These are phyloP conservation scores for Penicillium silybi DNA, from an alignment of 495 filamentous ascomycete genomes.

Conservation along the genomic window DNA sequence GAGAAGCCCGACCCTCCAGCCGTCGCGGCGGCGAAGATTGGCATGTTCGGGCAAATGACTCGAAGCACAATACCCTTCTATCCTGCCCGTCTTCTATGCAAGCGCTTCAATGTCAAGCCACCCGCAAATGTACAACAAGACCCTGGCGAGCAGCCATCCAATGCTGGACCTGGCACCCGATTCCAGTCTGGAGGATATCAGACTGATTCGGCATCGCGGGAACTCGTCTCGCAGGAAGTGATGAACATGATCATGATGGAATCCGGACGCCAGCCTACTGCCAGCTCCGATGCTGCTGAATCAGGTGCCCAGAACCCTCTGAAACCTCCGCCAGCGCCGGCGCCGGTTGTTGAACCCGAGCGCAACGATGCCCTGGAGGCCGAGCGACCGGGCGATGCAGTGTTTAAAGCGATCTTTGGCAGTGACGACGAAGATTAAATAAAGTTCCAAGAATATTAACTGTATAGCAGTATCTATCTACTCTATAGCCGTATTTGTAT, in stretches of 20 bases:
- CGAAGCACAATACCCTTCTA: slow-evolving; percentile 67
- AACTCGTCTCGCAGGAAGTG: slow-evolving; percentile 39
- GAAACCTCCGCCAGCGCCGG: slow-evolving; percentile 10
- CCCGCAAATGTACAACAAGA: slow-evolving; percentile 68
- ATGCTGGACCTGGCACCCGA: slow-evolving; percentile 19
- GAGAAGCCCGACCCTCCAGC: slow-evolving; percentile 73
- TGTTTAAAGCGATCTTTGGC: slow-evolving; percentile 93
- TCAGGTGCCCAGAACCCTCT: slow-evolving; percentile 2
- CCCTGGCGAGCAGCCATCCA: slow-evolving; percentile 34
- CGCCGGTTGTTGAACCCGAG: slow-evolving; percentile 59
- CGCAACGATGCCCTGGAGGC: slow-evolving; percentile 84
- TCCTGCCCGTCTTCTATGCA: slow-evolving; percentile 82
- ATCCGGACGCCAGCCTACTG: slow-evolving; percentile 19
- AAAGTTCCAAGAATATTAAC: neutral
- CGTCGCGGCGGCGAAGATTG: slow-evolving; percentile 80
- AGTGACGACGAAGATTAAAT: slow-evolving; percentile 73
- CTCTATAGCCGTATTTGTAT: neutral
- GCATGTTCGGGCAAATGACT: slow-evolving; percentile 91
- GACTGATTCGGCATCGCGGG: slow-evolving; percentile 26
- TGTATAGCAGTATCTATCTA: neutral
- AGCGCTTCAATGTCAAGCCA: slow-evolving; percentile 81
- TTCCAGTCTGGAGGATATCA: slow-evolving; percentile 39
- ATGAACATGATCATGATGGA: slow-evolving; percentile 38
- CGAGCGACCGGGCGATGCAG: slow-evolving; percentile 76
- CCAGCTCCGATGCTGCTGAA: slow-evolving; percentile 7